A percentile compares a stretch with the other conserved stretches of the same genome.
Evolutionary conservation across 1,284 basidiomycete genomes (phyloP).

Genomic region (Wallemia ichthyophaga): DNA sequence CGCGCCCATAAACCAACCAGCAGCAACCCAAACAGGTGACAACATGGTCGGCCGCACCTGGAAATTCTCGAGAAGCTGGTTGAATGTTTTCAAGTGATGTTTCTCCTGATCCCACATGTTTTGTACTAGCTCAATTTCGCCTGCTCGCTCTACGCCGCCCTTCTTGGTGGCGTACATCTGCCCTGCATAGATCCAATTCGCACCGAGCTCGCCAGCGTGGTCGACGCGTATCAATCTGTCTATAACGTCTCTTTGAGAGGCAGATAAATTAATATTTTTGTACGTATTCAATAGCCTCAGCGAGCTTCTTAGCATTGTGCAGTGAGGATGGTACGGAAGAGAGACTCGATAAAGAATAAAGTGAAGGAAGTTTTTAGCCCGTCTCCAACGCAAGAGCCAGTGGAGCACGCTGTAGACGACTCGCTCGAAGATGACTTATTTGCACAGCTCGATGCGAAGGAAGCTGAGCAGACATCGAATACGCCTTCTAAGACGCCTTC

Average conservation of each 20-base stretch:
- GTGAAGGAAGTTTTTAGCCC: neutral
- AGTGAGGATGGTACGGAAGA: neutral
- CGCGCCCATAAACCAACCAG: constrained; percentile 57
- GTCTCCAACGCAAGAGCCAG: neutral
- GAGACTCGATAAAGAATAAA: neutral
- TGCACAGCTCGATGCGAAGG: constrained; percentile 33
- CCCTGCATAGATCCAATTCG: constrained; percentile 72
- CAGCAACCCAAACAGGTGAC: constrained; percentile 50
- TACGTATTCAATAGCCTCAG: neutral
- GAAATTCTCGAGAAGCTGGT: constrained; percentile 55
- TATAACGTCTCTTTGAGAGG: constrained; percentile 12
- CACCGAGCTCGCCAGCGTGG: constrained; percentile 72
- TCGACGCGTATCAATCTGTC: constrained; percentile 37
- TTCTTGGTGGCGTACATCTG: constrained; percentile 18
- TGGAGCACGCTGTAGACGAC: constrained; percentile 18
- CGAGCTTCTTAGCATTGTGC: neutral
- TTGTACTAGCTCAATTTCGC: constrained; percentile 29
- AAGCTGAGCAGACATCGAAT: constrained; percentile 23
- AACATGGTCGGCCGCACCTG: constrained; percentile 52
- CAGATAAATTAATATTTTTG: constrained; percentile 8
- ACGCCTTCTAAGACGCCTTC: constrained; percentile 18
- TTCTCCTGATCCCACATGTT: constrained; percentile 94
- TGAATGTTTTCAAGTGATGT: constrained; percentile 62
- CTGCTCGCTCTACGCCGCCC: constrained; percentile 32
- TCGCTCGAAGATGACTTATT: constrained; percentile 37